A percentile compares a stretch with the other conserved stretches of the same genome.
These are phyloP conservation scores for Serendipita sp. DNA, from an alignment of 768 basidiomycete genomes.

Conservation along the genomic window DNA sequence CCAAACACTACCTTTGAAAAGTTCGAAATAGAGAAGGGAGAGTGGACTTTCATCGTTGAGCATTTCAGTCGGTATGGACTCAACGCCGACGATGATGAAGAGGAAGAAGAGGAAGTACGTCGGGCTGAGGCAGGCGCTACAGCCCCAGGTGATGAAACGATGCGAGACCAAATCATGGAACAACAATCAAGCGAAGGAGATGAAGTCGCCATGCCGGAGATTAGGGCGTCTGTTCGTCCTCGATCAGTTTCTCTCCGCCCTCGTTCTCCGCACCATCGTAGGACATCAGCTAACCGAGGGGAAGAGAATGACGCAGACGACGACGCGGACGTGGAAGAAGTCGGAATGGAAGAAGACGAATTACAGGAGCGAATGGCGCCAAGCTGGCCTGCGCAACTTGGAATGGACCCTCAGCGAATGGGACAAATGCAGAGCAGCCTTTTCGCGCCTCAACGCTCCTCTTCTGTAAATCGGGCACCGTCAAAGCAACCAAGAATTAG, in stretches of 20 bases:
- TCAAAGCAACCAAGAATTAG: conserved; percentile 11
- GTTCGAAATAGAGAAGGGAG: conserved; percentile 67
- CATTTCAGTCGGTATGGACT: conserved; percentile 39
- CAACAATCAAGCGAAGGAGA: background rate
- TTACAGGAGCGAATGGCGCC: conserved; percentile 24
- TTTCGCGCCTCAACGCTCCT: conserved; percentile 25
- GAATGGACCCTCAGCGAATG: conserved; percentile 74
- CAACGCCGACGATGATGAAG: conserved; percentile 13
- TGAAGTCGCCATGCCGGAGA: background rate
- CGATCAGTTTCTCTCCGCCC: background rate
- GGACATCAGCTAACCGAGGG: background rate
- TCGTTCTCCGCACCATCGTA: background rate
- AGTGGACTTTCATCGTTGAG: conserved; percentile 87
- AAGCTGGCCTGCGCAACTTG: conserved; percentile 53
- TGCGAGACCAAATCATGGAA: background rate
- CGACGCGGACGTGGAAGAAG: conserved; percentile 7
- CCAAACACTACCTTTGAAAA: conserved; percentile 70
- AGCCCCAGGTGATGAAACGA: background rate
- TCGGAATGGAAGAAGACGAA: conserved; percentile 19
- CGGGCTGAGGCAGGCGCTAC: background rate
- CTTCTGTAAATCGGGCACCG: conserved; percentile 41
- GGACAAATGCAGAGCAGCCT: conserved; percentile 87
- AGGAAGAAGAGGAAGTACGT: conserved; percentile 8
- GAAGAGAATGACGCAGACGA: conserved; percentile 3
- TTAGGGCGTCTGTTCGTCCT: background rate